Percentiles rank a stretch among this genome's conserved stretches.
phyloP scores from a whole-genome alignment of 2,329 filamentous ascomycete genomes.

The Dactylellina parvicollis region DNA sequence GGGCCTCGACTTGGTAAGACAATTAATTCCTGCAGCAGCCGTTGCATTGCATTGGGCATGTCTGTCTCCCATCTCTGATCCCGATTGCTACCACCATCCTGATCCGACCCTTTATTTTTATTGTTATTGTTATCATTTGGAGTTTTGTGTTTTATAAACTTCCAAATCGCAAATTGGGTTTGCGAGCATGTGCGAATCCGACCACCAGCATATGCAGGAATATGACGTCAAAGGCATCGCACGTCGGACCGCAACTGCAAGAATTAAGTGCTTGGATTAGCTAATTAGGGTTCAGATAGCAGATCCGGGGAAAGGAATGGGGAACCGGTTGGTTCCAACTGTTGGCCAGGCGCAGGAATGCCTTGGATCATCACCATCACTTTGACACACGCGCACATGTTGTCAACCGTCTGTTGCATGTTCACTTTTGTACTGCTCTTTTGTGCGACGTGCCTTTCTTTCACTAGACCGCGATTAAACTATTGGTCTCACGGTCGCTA shows the following conservation, averaged over 20 bases:
- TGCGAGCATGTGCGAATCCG: neutral
- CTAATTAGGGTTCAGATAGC: slow-evolving; percentile 6
- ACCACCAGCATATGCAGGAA: neutral
- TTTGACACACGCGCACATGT: neutral
- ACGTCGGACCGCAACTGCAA: slow-evolving; percentile 33
- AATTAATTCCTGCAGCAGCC: slow-evolving; percentile 7
- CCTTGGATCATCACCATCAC: neutral
- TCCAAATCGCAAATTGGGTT: neutral
- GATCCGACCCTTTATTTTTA: neutral
- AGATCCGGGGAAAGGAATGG: slow-evolving; percentile 24
- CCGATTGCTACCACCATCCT: neutral
- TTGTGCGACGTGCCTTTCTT: slow-evolving; percentile 11
- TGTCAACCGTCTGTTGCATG: neutral
- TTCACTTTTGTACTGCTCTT: neutral
- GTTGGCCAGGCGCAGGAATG: neutral
- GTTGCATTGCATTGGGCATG: slow-evolving; percentile 1
- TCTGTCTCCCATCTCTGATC: neutral
- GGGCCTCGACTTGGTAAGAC: slow-evolving; percentile 28
- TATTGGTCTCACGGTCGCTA: neutral
- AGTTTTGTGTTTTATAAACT: neutral
- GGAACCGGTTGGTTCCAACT: slow-evolving; percentile 20
- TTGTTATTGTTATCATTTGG: neutral
- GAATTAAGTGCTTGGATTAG: too few species aligned
- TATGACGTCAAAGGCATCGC: slow-evolving; percentile 46
- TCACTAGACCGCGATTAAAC: neutral